Evolutionary conservation across 345 rosid species (phyloP), one percentile per base, ranked within the genome.

Genomic region (Hibiscus syriacus): DNA sequence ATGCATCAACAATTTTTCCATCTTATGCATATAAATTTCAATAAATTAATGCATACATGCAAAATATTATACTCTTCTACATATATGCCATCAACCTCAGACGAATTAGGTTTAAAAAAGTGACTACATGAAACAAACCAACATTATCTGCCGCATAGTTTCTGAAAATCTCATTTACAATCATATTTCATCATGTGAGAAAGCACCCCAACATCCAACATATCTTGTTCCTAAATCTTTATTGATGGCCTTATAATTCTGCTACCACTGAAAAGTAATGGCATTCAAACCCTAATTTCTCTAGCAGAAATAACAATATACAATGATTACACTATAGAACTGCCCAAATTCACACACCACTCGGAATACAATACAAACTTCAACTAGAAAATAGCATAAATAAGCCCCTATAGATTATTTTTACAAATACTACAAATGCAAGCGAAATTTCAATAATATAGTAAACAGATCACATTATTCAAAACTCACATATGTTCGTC

Each of bases 21-120:
- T 74, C 66, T 59, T 71, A 53, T 52, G 71, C 69, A 69, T n/a
- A 64, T 59, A 19, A 56, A 49, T 55, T 68, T 53, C 8, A 43
- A 60, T 27, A 22, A 22, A 52, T 27, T 41, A 29, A 5, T 11
- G 7, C 11, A 60, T 12, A 61, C 12, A 69, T 20, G 11, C 13
- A 5, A 53, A 22, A 20, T 26, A 38, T 17, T 5, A 30, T 25
- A 41, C 36, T 29, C 12, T 50, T 58, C 19, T 13, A 17, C 20
- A 26, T 4, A 49, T 17, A 45, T 14, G 2, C 27, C 49, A 7
- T 58, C 43, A 34, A 59, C 9, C 27, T 59, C 0, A 25, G 3
- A 59, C 7, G 27, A 36, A 34, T 34, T 59, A 36, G 9, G 19
- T 14, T 34, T 8, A 17, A 58, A 22, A 30, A 32, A 58, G n/a